phyloP scores from a whole-genome alignment of 2,329 filamentous ascomycete genomes.

The Sporothrix pseudoabietina region DNA sequence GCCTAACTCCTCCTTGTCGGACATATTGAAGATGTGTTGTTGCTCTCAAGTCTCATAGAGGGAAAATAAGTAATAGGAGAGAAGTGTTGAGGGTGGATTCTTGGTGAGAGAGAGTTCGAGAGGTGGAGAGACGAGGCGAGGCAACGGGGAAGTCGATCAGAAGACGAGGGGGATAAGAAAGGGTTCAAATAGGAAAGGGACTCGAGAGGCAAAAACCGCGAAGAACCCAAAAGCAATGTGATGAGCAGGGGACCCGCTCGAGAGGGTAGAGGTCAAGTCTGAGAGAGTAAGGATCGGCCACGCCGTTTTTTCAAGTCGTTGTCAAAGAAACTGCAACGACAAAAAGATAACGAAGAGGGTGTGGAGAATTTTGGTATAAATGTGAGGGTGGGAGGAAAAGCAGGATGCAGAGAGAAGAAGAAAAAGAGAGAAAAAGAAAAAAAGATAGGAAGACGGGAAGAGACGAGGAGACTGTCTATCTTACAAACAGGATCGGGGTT shows the following conservation, averaged over 20 bases:
- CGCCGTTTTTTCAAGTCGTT: constrained; percentile 4
- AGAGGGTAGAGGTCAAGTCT: neutral
- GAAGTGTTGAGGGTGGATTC: neutral
- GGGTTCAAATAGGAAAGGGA: constrained; percentile 23
- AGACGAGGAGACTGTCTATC: neutral
- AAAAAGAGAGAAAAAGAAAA: neutral
- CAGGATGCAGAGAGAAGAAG: neutral
- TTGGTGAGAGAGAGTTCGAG: neutral
- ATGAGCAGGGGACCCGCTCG: constrained; percentile 16
- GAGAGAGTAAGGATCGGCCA: constrained; percentile 17
- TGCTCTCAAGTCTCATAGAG: neutral
- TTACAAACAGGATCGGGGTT: neutral
- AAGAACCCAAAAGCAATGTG: constrained; percentile 13
- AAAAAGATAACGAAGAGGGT: neutral
- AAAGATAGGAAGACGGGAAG: neutral
- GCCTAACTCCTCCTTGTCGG: constrained; percentile 30
- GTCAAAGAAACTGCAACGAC: constrained; percentile 19
- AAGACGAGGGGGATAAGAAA: constrained; percentile 16
- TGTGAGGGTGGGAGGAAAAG: constrained; percentile 17
- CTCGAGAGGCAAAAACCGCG: neutral
- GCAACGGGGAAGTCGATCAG: constrained; percentile 1
- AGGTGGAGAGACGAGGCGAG: constrained; percentile 7
- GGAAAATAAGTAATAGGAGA: neutral
- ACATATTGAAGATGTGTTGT: constrained; percentile 23
- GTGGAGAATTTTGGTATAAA: neutral